Conservation (phyloP, 148 eudicot species). For the Spergularia marina region DNA sequence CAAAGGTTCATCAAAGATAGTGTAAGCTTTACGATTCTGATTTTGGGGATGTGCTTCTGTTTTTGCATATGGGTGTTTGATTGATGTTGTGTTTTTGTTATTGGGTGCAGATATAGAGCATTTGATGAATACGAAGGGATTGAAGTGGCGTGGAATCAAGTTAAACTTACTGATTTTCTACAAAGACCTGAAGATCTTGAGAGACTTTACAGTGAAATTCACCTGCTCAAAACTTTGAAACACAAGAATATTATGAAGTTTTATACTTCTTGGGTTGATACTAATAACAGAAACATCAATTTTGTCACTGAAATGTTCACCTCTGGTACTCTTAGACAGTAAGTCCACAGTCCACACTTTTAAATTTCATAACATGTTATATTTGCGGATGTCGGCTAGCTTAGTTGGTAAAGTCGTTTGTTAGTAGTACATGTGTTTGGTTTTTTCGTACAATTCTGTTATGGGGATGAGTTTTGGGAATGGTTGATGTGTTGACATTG, state of each 20-base stretch:
- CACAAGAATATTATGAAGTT: constrained; percentile 40
- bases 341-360: not conserved
- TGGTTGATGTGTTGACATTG: constrained; percentile 3
- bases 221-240: constrained; percentile 35
- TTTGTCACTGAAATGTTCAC: constrained; percentile 45
- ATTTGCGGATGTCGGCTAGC: not conserved
- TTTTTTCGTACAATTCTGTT: not conserved
- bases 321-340: constrained; percentile 45
- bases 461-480: not conserved
- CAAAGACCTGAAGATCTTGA: constrained; percentile 43
- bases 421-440: not conserved
- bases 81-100: not conserved
- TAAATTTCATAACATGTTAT: too few relatives aligned
- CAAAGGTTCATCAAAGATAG: constrained; percentile 81
- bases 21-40: constrained; percentile 41
- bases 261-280: constrained; percentile 45
- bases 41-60: not conserved
- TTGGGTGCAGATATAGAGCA: constrained; percentile 27
- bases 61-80: not conserved
- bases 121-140: constrained; percentile 43
- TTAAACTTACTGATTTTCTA: constrained; percentile 36
- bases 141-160: constrained; percentile 44
- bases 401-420: not conserved
- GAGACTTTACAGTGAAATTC: constrained; percentile 40
- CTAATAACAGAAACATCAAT: constrained; percentile 34